A percentile compares a stretch with the other conserved stretches of the same genome.
phyloP scores from a whole-genome alignment of 495 filamentous ascomycete species.

The Daldinia concentrica region DNA sequence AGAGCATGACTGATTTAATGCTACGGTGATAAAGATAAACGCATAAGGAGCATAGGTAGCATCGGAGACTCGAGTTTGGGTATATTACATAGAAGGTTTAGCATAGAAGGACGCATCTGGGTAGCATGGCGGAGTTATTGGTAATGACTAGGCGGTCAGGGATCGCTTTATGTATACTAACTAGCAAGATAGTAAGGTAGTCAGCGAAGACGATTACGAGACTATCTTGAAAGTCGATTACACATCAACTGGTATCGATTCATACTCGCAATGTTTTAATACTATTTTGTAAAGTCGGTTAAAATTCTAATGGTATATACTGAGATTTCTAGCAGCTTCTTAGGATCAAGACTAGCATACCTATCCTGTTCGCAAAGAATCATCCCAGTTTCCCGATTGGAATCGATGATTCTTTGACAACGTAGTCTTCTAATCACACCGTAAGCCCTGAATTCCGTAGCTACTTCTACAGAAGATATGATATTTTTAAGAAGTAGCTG shows the following conservation, averaged over 20 bases:
- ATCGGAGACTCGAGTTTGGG: not conserved
- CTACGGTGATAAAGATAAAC: not conserved
- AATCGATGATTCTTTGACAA: too few relatives aligned
- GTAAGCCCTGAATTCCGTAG: too few relatives aligned
- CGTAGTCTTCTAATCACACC: too few relatives aligned
- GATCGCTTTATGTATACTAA: not conserved
- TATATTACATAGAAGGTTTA: not conserved
- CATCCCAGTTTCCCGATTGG: too few relatives aligned
- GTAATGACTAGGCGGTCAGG: not conserved
- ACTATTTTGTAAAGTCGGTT: not conserved
- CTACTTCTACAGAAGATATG: too few relatives aligned
- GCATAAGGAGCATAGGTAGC: not conserved
- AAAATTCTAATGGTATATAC: not conserved
- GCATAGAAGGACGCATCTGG: constrained; percentile 2
- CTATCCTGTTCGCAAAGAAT: too few relatives aligned
- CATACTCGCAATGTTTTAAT: not conserved
- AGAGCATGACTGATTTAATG: constrained; percentile 8
- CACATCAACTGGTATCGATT: not conserved
- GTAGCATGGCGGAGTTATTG: not conserved
- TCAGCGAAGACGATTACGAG: not conserved
- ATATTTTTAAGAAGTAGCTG: too few relatives aligned
- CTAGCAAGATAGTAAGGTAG: not conserved
- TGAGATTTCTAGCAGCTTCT: too few relatives aligned
- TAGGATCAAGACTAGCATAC: too few relatives aligned
- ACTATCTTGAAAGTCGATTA: not conserved